Evolutionary conservation across 2,329 filamentous ascomycete species (phyloP).

Genomic region (Neopestalotiopsis sp.): DNA sequence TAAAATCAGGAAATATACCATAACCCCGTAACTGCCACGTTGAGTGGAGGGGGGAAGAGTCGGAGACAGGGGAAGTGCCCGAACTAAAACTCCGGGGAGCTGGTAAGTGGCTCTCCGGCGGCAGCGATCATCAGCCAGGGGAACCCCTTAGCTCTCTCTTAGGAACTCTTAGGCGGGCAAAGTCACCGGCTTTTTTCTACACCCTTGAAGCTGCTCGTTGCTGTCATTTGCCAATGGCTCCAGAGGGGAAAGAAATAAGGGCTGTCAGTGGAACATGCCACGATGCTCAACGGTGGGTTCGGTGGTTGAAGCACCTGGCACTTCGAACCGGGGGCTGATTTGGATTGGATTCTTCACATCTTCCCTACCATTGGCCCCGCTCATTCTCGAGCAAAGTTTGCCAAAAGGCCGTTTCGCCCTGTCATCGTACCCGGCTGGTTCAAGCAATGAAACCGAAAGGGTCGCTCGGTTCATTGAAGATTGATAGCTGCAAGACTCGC

Average conservation of each 20-base stretch:
- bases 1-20: background rate
- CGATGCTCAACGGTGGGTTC: too few relatives aligned
- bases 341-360: too few relatives aligned
- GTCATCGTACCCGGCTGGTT: background rate
- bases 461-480: background rate
- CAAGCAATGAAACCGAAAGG: background rate
- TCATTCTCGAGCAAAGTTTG: too few relatives aligned
- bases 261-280: background rate
- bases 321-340: too few relatives aligned
- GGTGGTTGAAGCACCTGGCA: too few relatives aligned
- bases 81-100: conserved; percentile 14
- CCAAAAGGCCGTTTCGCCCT: background rate
- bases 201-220: background rate
- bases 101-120: conserved; percentile 12
- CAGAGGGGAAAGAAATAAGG: background rate
- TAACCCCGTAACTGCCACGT: background rate
- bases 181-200: background rate
- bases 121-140: background rate
- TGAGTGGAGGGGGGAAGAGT: background rate
- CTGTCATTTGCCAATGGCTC: background rate
- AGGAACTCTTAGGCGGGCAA: too few relatives aligned
- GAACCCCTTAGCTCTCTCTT: background rate
- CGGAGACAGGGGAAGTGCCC: background rate
- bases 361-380: too few relatives aligned
- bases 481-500: conserved; percentile 3